A percentile compares a stretch with the other conserved stretches of the same genome.
Conservation (phyloP, 345 rosid genomes). For the Citrus cavaleriei region DNA sequence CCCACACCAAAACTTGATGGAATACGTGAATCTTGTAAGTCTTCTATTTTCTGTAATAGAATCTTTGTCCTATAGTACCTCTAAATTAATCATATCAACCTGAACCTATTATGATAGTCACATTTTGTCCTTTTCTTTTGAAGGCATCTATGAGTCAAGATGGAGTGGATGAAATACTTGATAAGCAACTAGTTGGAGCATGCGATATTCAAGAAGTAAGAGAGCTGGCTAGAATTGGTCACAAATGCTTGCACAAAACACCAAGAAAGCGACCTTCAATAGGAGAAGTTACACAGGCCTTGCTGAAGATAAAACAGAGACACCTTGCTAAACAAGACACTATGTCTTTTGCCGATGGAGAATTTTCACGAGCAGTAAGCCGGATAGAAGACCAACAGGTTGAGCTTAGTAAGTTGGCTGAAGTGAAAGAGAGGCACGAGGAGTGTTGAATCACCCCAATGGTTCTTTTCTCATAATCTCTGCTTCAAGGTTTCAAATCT, state of each 20-base stretch:
- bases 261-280: conserved; percentile 82
- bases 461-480: background rate
- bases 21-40: conserved; percentile 82
- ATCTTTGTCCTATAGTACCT: background rate
- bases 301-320: conserved; percentile 65
- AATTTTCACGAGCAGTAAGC: conserved; percentile 57
- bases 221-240: conserved; percentile 58
- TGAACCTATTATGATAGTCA: background rate
- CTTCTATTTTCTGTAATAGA: background rate
- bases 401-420: conserved; percentile 55
- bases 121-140: background rate
- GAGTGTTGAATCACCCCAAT: conserved; percentile 23
- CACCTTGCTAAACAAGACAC: conserved; percentile 30
- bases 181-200: conserved; percentile 56
- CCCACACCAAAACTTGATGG: conserved; percentile 93
- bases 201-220: conserved; percentile 68
- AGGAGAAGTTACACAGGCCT: conserved; percentile 75
- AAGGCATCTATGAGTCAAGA: conserved; percentile 88
- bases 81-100: background rate
- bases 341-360: conserved; percentile 37
- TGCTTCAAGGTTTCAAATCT: background rate
- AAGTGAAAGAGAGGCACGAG: conserved; percentile 37
- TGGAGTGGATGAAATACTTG: conserved; percentile 83
- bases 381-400: conserved; percentile 67
- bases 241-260: conserved; percentile 63